Evolutionary conservation across 306 rosid species (phyloP).

Genomic region (Cercis canadensis): DNA sequence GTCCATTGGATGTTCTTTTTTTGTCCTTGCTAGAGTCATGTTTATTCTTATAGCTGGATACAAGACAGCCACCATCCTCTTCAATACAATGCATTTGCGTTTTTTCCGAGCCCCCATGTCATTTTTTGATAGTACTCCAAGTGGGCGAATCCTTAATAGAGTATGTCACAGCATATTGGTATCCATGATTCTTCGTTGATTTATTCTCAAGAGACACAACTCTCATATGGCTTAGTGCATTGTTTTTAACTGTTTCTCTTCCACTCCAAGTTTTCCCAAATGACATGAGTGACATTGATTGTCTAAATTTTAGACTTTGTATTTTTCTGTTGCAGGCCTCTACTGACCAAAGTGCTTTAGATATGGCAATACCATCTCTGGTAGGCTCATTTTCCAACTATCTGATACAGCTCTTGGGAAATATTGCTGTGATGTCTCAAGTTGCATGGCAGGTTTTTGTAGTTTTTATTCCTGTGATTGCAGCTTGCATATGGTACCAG

Average conservation of each 20-base stretch:
- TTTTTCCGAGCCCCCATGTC: constrained; percentile 84
- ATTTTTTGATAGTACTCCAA: constrained; percentile 81
- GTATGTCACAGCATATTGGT: constrained; percentile 32
- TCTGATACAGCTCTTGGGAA: constrained; percentile 34
- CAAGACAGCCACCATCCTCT: constrained; percentile 72
- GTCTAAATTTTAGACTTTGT: constrained; percentile 1
- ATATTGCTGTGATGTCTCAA: constrained; percentile 42
- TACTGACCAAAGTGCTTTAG: constrained; percentile 47
- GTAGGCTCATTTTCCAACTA: neutral
- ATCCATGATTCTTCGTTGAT: neutral
- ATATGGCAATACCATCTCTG: constrained; percentile 26
- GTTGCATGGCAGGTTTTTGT: constrained; percentile 50
- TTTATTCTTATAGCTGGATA: constrained; percentile 60
- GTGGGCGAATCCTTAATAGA: constrained; percentile 64
- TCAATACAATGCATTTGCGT: constrained; percentile 70
- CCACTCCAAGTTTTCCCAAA: neutral
- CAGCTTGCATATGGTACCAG: constrained; percentile 52
- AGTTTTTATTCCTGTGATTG: constrained; percentile 52
- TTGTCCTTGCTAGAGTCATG: constrained; percentile 49
- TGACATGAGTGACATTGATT: neutral
- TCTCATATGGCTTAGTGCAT: neutral
- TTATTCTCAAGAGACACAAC: constrained; percentile 18
- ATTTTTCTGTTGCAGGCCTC: constrained; percentile 45
- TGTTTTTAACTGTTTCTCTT: neutral
- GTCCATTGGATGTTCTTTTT: constrained; percentile 68